Evolutionary conservation across 2,329 filamentous ascomycete species (phyloP).

Genomic region (Alternaria hordeiaustralica): DNA sequence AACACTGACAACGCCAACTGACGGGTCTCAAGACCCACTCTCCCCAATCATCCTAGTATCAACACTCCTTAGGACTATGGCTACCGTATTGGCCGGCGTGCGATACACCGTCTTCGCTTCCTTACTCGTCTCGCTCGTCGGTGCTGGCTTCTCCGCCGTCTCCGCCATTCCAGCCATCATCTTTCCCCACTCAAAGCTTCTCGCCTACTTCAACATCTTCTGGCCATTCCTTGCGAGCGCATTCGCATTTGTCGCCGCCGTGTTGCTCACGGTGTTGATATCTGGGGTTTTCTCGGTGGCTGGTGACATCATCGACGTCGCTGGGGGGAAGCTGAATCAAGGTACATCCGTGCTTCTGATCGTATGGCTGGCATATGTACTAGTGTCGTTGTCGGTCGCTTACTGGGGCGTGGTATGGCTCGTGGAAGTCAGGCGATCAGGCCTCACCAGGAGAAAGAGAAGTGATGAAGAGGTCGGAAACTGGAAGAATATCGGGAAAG

Average conservation of each 20-base stretch:
- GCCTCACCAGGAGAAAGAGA: constrained; percentile 22
- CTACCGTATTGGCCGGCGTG: neutral
- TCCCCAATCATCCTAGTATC: neutral
- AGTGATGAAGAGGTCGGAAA: constrained; percentile 28
- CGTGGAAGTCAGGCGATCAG: constrained; percentile 29
- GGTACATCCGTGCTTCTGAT: constrained; percentile 23
- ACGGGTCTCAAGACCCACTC: neutral
- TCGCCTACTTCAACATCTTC: constrained; percentile 27
- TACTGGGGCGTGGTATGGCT: constrained; percentile 38
- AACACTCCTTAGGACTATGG: neutral
- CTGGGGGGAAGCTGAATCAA: constrained; percentile 12
- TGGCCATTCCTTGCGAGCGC: constrained; percentile 16
- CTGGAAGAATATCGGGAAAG: constrained; percentile 25
- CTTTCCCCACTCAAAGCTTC: constrained; percentile 27
- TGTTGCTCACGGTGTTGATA: constrained; percentile 17
- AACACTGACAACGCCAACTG: neutral
- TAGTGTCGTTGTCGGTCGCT: constrained; percentile 5
- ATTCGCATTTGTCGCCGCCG: constrained; percentile 21
- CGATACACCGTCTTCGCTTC: constrained; percentile 24
- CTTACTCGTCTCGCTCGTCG: constrained; percentile 24
- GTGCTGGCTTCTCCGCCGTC: constrained; percentile 14
- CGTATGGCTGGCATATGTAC: constrained; percentile 26
- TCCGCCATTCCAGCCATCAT: constrained; percentile 24
- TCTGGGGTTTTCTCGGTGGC: constrained; percentile 7
- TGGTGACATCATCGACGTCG: constrained; percentile 10